Base-by-base conservation (phyloP, 202 grass and related monocot genomes). In the Setaria italica region DNA sequence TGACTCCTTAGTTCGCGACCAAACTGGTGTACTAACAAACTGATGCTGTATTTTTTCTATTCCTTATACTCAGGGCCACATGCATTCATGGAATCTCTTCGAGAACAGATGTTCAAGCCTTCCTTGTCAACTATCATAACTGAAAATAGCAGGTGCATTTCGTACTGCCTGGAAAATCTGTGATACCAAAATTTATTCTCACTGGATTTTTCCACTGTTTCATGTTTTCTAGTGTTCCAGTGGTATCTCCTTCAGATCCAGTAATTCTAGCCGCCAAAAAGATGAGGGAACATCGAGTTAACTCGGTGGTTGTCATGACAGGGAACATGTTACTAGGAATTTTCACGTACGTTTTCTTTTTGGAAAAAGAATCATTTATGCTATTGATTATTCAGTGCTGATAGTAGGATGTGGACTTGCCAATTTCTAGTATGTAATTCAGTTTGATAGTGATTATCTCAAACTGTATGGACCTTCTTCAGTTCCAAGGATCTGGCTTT, bases 31-130 rank as follows among this genome's bases (percentile, higher is more conserved):
- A 32, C 59, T 64, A 80, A 49, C 17, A 20, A 74, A 69, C 1
- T 58, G 59, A 84, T 87, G 2, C 37, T 46, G 54, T 42, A 54
- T 67, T 72, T 72, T 77, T 72, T 83, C 83, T 0, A 11, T 48
- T 84, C 15, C 17, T 68, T 81, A 39, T 39, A 39, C 37, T 39
- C 37, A 81, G 93, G 91, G 67, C 89, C 82, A 77, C 89, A 98
- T 76, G 50, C 78, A 62, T 92, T 98, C 62, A 88, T 98, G 76
- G 89, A 95, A 90, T 92, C 76, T 87, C 92, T 98, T 41, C 87
- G 91, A 88, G 91, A 95, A 43, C 88, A 57, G 42, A 87, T 98
- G 91, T 95, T 98, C 73, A 95, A 89, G 80, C 95, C 92, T 86
- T 90, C 95, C 29, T 76, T 98, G 49, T 95, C 95, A 87, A 93